Base-by-base conservation (phyloP, 257 asterid species). In the Nicotiana sylvestris region DNA sequence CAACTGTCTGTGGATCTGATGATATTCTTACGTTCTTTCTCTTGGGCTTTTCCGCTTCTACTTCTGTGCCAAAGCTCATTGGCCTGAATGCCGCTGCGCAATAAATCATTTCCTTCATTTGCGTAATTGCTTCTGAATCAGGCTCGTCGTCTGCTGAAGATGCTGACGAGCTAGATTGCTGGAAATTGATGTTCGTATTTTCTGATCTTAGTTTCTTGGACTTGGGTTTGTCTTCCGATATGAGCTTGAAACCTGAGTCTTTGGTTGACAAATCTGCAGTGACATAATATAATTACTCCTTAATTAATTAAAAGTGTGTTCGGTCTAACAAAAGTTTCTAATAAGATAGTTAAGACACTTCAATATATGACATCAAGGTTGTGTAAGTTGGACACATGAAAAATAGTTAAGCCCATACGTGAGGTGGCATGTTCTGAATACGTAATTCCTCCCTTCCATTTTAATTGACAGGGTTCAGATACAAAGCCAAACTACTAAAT, bases 91-190 rank as follows among this genome's bases (percentile, higher is more conserved):
- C 98, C 0, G 99, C 99, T 0, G 98, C 97, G 0, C 95, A 85
- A 86, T 96, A 96, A 5, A 96, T 90, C 91, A 94, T 93, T 86
- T 94, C 99, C 82, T 96, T 96, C 98, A 94, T 94, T 49, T 93
- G 98, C 0, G 97, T 97, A 9, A 92, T 91, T 49, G 96, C 96
- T 86, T 96, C 98, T 16, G 96, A 86, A 83, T 94, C 98, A 5
- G 94, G 93, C 86, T 94, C 98, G 16, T 94, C 98, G 11, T 86
- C 92, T 1, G 76, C 74, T 1, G 91, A 89, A 16, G 89, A 88
- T 12, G 84, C 82, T 4, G 95, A 86, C 0, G 94, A 86, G 80
- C 86, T 86, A 0, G 90, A 84, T 82, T 85, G 94, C 83, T 90
- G 97, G 84, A 96, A 96, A 39, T 86, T 96, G 60, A 96, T 94